Evolutionary conservation across 257 asterid species (phyloP).

Genomic region (Solanum pennellii): DNA sequence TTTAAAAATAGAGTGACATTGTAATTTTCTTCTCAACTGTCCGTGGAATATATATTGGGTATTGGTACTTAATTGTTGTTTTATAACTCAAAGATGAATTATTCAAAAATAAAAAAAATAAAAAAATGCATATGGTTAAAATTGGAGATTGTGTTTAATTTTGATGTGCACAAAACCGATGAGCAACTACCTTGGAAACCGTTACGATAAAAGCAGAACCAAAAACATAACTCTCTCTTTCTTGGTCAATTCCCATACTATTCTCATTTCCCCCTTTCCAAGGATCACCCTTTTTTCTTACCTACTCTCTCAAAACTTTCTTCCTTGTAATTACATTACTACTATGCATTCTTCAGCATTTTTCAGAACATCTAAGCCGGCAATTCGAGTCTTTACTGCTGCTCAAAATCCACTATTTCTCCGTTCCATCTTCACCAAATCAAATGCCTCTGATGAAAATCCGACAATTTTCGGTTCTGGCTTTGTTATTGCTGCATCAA

Average conservation of each 20-base stretch:
- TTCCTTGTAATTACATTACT: not conserved
- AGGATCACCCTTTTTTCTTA: not conserved
- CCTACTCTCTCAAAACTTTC: not conserved
- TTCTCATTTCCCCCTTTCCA: slow-evolving; percentile 2
- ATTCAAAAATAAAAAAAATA: no score
- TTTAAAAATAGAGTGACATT: no score
- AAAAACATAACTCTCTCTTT: slow-evolving; percentile 14
- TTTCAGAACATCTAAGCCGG: slow-evolving; percentile 26
- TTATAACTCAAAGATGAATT: not conserved
- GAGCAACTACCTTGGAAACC: not conserved
- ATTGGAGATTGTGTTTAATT: not conserved
- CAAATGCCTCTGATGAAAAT: slow-evolving; percentile 12
- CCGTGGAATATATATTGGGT: not conserved
- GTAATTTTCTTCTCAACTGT: no score
- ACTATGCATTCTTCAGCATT: slow-evolving; percentile 56
- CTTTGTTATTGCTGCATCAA: slow-evolving; percentile 28
- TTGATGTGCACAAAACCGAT: not conserved
- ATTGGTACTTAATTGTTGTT: not conserved
- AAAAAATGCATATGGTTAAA: not conserved
- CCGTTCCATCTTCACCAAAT: slow-evolving; percentile 16
- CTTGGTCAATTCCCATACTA: slow-evolving; percentile 18
- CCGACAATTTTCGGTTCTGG: slow-evolving; percentile 27
- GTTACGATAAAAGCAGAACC: slow-evolving; percentile 15
- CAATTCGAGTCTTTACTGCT: slow-evolving; percentile 14
- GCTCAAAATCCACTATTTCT: slow-evolving; percentile 5